Evolutionary conservation across 2,329 filamentous ascomycete species (phyloP), one percentile per base, ranked within the genome.

Genomic region (Hypoxylon sp.): DNA sequence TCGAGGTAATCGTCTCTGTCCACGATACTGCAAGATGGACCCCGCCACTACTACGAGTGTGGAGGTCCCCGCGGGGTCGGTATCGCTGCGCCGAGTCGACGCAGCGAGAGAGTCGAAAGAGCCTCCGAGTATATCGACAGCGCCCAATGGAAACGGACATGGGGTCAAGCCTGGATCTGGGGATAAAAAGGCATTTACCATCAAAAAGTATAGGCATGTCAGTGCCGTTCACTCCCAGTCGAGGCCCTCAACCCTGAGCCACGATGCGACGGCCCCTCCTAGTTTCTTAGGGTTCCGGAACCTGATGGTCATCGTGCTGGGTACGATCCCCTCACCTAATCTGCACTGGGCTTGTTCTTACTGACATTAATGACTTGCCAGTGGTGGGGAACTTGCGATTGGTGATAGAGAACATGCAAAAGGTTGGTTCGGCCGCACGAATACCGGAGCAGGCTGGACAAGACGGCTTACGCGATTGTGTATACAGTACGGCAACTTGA

Each of bases 361-460:
- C 61, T 68, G 35, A 67, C 48, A 43, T 6, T 4, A 4, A 33
- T n/a, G 13, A n/a, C 3, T 48, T 37, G n/a, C 38, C 59, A 92
- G 91, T 98, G 70, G 92, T 94, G 46, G 95, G 93, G 69, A 99
- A 99, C 73, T 77, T 99, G 48, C 88, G 95, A 63, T 82, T 99
- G 69, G 91, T 98, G 79, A 92, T 99, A 71, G 95, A 98, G 76
- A 99, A 99, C 72, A 91, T 94, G 67, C 91, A 94, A 80, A 97
- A 97, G 83, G 91, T 91, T 72, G 60, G 63, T 63, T 35, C 23
- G 31, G 37, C 17, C 18, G 23, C 23, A 69, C 55, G 64, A 51
- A 45, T 24, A 13, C 9, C 13, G 40, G n/a, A n/a, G 29, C 5
- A 63, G 43, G 66, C 60, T 23, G 20, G 7, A 40, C 51, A 55